A percentile compares a stretch with the other conserved stretches of the same genome.
These are phyloP conservation scores for Phytophthora vignae DNA, from an alignment of 352 stramenopile species.

Conservation along the genomic window DNA sequence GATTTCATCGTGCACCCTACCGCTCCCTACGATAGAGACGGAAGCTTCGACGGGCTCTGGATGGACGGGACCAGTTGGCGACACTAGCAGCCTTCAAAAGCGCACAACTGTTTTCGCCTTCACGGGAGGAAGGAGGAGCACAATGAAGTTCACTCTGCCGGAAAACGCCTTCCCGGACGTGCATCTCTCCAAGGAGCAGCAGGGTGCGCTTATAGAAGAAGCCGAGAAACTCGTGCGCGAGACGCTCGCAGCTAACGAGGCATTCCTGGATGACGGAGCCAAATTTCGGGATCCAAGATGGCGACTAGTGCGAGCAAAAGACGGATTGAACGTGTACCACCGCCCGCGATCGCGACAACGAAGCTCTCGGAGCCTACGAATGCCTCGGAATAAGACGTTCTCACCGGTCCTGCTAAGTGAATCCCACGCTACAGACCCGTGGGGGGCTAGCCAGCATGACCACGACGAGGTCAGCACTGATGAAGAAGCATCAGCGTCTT, in stretches of 20 bases:
- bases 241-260: constrained; percentile 47
- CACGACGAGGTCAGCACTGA: neutral
- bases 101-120: constrained; percentile 14
- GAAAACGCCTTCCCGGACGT: constrained; percentile 45
- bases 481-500: constrained; percentile 7
- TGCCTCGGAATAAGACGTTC: neutral
- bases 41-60: constrained; percentile 5
- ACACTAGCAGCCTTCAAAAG: neutral
- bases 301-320: constrained; percentile 41
- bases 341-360: neutral
- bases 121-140: neutral
- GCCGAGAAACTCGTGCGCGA: constrained; percentile 49
- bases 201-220: constrained; percentile 43
- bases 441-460: neutral
- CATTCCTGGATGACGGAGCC: constrained; percentile 34
- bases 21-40: neutral
- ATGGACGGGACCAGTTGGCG: neutral
- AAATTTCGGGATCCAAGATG: constrained; percentile 38
- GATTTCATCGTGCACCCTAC: neutral
- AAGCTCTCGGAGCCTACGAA: neutral
- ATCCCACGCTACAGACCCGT: neutral
- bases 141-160: constrained; percentile 56
- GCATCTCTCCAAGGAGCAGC: constrained; percentile 34
- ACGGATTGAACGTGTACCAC: constrained; percentile 36
- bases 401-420: neutral